phyloP scores from a whole-genome alignment of 2,329 filamentous ascomycete genomes.

The Emmonsiellopsis sp. region DNA sequence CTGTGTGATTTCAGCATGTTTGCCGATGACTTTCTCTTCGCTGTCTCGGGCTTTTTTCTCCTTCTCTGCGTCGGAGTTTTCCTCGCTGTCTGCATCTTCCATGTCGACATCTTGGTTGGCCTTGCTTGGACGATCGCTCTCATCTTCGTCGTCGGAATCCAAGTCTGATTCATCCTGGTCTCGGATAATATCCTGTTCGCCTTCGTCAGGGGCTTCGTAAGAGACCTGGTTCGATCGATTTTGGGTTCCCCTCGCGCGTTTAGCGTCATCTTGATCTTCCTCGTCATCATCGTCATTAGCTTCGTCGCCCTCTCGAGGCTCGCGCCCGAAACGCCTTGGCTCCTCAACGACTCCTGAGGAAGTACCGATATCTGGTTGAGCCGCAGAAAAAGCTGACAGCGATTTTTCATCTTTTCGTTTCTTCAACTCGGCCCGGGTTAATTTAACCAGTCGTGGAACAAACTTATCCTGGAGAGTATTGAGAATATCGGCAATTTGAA shows the following conservation, averaged over 20 bases:
- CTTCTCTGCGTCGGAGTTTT: slow-evolving; percentile 35
- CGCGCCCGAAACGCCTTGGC: slow-evolving; percentile 39
- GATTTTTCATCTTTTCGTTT: slow-evolving; percentile 60
- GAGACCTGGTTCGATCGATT: slow-evolving; percentile 76
- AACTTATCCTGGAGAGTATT: slow-evolving; percentile 73
- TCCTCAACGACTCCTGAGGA: slow-evolving; percentile 50
- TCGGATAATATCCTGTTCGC: slow-evolving; percentile 71
- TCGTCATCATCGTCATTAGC: slow-evolving; percentile 63
- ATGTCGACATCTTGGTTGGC: slow-evolving; percentile 26
- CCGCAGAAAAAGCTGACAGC: slow-evolving; percentile 50
- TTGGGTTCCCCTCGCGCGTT: slow-evolving; percentile 50
- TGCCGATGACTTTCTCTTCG: slow-evolving; percentile 55
- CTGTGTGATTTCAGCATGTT: slow-evolving; percentile 57
- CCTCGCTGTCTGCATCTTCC: slow-evolving; percentile 26
- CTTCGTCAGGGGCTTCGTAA: slow-evolving; percentile 88
- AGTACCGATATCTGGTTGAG: slow-evolving; percentile 67
- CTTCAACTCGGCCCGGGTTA: slow-evolving; percentile 67
- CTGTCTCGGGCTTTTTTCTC: slow-evolving; percentile 41
- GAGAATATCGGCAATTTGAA: slow-evolving; percentile 67
- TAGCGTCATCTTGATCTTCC: slow-evolving; percentile 66
- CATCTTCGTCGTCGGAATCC: slow-evolving; percentile 45
- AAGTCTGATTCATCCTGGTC: slow-evolving; percentile 50
- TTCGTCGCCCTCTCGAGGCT: slow-evolving; percentile 43
- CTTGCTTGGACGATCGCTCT: slow-evolving; percentile 26
- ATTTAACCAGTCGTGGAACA: slow-evolving; percentile 59